These are phyloP conservation scores for Centrapalus pauciflorus DNA, from an alignment of 129 eudicot species.

Conservation along the genomic window DNA sequence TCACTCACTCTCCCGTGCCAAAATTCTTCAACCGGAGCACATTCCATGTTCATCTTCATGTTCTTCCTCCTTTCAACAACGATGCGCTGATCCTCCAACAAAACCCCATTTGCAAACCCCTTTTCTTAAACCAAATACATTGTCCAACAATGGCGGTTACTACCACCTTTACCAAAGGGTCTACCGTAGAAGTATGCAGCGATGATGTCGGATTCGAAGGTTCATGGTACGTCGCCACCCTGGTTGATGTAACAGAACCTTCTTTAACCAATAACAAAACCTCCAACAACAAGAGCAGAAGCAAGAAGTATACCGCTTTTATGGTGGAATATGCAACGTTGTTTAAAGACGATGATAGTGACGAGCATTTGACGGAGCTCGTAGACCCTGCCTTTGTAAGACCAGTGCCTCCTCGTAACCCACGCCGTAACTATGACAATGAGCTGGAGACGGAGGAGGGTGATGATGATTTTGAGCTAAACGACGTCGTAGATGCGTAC, in stretches of 20 bases:
- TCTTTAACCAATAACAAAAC: neutral
- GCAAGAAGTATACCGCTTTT: neutral
- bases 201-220: conserved; percentile 27
- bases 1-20: no score
- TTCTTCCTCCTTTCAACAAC: neutral
- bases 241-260: neutral
- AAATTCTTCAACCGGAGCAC: no score
- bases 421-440: neutral
- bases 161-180: neutral
- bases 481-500: conserved; percentile 61
- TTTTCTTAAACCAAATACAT: neutral
- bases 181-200: conserved; percentile 21
- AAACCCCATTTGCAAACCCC: neutral
- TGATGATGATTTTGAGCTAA: conserved; percentile 19
- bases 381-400: conserved; percentile 31
- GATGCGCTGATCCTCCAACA: neutral
- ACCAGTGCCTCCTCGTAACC: conserved; percentile 42
- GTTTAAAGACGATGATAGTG: conserved; percentile 3
- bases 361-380: conserved; percentile 37
- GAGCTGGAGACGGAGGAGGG: neutral
- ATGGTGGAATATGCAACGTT: conserved; percentile 42
- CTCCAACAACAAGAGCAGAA: neutral
- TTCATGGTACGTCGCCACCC: conserved; percentile 28
- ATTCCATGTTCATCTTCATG: no score
- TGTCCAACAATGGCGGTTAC: neutral